A percentile compares a stretch with the other conserved stretches of the same genome.
phyloP scores from a whole-genome alignment of 495 filamentous ascomycete genomes.

The Penicillium salamii region DNA sequence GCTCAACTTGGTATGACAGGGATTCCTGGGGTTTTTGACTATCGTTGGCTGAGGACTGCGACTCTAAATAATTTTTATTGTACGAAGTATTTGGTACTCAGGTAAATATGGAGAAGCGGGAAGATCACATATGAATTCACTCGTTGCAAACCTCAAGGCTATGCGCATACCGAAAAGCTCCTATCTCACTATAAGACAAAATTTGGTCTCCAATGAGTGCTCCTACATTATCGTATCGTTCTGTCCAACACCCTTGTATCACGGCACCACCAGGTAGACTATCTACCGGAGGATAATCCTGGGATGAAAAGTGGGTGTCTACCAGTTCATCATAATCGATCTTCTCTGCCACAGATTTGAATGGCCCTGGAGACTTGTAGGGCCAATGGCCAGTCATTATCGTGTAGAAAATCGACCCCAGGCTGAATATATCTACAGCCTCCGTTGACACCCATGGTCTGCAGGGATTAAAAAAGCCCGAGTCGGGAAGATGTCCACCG shows the following conservation, averaged over 20 bases:
- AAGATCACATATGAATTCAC: too few species aligned
- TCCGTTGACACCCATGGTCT: slow-evolving; percentile 13
- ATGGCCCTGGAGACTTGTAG: background rate
- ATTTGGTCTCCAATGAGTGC: background rate
- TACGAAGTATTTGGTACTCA: too few species aligned
- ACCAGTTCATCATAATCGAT: background rate
- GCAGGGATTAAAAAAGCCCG: slow-evolving; percentile 16
- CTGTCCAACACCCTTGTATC: background rate
- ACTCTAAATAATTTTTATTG: background rate
- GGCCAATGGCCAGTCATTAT: slow-evolving; percentile 23
- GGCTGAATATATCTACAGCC: slow-evolving; percentile 23
- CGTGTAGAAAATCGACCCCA: slow-evolving; percentile 23
- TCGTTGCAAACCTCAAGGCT: too few species aligned
- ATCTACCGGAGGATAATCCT: background rate
- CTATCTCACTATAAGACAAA: too few species aligned
- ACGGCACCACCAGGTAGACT: background rate
- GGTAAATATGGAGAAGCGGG: too few species aligned
- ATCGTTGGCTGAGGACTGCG: too few species aligned
- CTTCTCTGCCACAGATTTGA: background rate
- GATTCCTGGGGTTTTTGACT: too few species aligned
- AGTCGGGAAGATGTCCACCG: slow-evolving; percentile 17
- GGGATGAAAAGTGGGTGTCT: background rate
- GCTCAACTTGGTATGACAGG: too few species aligned
- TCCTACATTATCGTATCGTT: background rate
- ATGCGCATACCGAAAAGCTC: too few species aligned